A percentile compares a stretch with the other conserved stretches of the same genome.
phyloP scores from a whole-genome alignment of 2,329 filamentous ascomycete species.

The Cryphonectria radicalis region DNA sequence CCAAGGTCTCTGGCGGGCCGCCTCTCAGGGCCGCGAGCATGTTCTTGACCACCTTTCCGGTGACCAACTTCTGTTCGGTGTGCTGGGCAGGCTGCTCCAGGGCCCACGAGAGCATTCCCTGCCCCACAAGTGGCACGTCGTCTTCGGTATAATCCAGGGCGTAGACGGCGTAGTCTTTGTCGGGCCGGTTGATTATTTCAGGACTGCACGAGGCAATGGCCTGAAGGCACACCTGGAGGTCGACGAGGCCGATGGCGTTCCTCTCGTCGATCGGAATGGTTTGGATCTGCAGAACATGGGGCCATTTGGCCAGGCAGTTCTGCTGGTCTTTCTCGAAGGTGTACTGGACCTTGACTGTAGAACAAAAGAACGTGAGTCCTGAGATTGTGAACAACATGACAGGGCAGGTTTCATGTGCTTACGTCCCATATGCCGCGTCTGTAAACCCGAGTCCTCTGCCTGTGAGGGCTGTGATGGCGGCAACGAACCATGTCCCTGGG shows the following conservation, averaged over 20 bases:
- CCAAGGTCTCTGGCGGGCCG: conserved; percentile 83
- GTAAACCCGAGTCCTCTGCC: conserved; percentile 54
- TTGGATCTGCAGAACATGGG: conserved; percentile 77
- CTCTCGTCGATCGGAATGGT: conserved; percentile 80
- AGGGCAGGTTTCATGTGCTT: conserved; percentile 43
- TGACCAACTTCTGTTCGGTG: conserved; percentile 73
- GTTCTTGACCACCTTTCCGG: conserved; percentile 88
- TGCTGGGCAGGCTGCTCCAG: conserved; percentile 61
- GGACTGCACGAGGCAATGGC: conserved; percentile 80
- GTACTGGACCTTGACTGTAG: conserved; percentile 90
- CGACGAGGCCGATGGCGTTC: conserved; percentile 82
- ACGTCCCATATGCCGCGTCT: conserved; percentile 70
- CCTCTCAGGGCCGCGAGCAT: conserved; percentile 81
- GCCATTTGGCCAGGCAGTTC: conserved; percentile 86
- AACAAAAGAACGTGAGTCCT: conserved; percentile 24
- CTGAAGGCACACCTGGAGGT: conserved; percentile 84
- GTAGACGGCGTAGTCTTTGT: conserved; percentile 91
- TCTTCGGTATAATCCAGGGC: conserved; percentile 96
- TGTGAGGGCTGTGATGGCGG: conserved; percentile 31
- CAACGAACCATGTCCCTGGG: conserved; percentile 35
- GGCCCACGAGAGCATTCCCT: conserved; percentile 90
- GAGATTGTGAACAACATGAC: conserved; percentile 18
- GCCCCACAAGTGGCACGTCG: conserved; percentile 89
- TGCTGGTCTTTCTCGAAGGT: conserved; percentile 91
- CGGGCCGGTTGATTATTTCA: conserved; percentile 75